Base-by-base conservation (phyloP, 1,284 basidiomycete genomes). In the Pseudozyma thailandica region DNA sequence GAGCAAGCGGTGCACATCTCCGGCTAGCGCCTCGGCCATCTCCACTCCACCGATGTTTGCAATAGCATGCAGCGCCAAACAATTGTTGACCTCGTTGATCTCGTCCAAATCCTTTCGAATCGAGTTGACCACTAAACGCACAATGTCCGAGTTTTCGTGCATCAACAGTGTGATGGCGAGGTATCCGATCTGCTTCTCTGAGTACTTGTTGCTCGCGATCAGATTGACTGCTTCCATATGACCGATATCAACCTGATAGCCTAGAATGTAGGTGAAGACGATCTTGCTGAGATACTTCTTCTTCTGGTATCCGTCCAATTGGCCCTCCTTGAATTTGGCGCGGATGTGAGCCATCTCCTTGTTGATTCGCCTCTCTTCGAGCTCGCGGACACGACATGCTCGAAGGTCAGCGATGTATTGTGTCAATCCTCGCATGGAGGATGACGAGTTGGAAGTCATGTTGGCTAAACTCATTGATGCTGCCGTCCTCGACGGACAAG, bases 301-400 rank as follows among this genome's bases (percentile, higher is more conserved):
- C 88, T 95, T 96, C 86, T 97, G 94, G 84, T 98, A 96, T 27
- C 95, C 95, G 79, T 98, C 94, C 74, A 98, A 85, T 82, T 94
- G 94, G 18, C 94, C 95, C 79, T 98, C 95, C 88, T 97, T 97
- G 87, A 99, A 98, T 85, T 97, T 94, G 86, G 95, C 94, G 54
- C 96, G 88, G 75, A 99, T 98, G 81, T 98, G 97, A 1, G 96
- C 95, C 95, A 99, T 98, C 85, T 99, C 96, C 84, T 96, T 94
- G 85, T 98, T 98, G 79, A 98, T 96, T 56, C 95, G 86, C 85
- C 97, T 97, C 87, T 98, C 95, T 82, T 95, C 94, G 20, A 75
- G 68, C 57, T 82, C 79, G 26, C 77, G 68, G 15, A 76, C 73
- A 21, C 74, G 56, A 43, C 92, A 92, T 69, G 94, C 93, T 74